phyloP scores from a whole-genome alignment of 192 early-diverging fungal genomes.

The Coemansia sp. region DNA sequence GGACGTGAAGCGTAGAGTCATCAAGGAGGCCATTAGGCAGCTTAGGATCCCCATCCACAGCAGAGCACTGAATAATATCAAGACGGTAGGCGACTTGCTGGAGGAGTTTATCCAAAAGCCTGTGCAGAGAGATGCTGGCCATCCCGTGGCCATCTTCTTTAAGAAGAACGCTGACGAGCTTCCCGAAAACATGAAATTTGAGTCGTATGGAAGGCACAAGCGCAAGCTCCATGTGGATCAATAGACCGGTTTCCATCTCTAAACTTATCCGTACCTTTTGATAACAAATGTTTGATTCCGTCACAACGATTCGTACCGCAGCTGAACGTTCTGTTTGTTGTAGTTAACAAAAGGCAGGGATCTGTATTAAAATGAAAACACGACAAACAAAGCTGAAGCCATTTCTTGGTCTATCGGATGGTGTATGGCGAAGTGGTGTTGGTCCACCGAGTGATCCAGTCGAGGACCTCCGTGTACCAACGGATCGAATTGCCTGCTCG shows the following conservation, averaged over 20 bases:
- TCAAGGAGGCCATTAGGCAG: constrained; percentile 36
- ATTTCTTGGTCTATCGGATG: constrained; percentile 21
- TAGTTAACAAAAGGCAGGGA: too few relatives aligned
- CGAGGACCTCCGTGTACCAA: constrained; percentile 71
- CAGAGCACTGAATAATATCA: constrained; percentile 48
- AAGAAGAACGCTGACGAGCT: constrained; percentile 18
- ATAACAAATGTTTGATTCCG: neutral
- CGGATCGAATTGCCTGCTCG: constrained; percentile 70
- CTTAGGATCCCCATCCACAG: constrained; percentile 32
- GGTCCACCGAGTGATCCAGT: constrained; percentile 57
- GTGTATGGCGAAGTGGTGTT: constrained; percentile 36
- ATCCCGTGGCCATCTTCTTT: constrained; percentile 45
- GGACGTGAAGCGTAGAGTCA: constrained; percentile 41
- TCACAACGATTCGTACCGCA: too few relatives aligned
- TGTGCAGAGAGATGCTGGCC: constrained; percentile 34
- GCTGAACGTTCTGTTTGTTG: too few relatives aligned
- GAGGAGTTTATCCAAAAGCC: constrained; percentile 35
- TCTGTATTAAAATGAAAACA: constrained; percentile 8
- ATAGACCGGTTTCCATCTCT: constrained; percentile 11
- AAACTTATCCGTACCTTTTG: neutral
- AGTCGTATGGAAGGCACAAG: constrained; percentile 35
- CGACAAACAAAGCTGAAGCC: neutral
- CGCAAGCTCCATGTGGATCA: constrained; percentile 46
- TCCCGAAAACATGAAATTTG: constrained; percentile 54
- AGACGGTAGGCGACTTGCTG: constrained; percentile 42